These are phyloP conservation scores for Ceratobasidium papillatum DNA, from an alignment of 1,284 basidiomycete genomes.

Conservation along the genomic window DNA sequence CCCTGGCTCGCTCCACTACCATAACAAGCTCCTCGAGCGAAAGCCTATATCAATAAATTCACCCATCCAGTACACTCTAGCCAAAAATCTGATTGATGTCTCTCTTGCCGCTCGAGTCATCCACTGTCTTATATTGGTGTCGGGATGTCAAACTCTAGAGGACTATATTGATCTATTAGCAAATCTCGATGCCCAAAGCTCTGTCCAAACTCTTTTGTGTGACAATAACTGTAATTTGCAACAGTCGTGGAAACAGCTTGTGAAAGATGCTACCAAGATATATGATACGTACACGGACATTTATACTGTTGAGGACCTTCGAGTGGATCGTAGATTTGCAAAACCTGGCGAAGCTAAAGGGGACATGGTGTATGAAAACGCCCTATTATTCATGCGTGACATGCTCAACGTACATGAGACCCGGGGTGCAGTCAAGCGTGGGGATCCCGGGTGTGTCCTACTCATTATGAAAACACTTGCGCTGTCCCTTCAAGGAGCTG, in stretches of 20 bases:
- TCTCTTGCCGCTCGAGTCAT: slow-evolving; percentile 53
- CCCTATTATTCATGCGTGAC: slow-evolving; percentile 53
- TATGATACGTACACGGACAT: neutral
- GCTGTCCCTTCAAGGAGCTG: neutral
- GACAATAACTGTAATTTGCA: neutral
- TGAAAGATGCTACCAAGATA: slow-evolving; percentile 41
- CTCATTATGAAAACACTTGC: slow-evolving; percentile 42
- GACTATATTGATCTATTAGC: slow-evolving; percentile 45
- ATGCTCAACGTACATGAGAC: slow-evolving; percentile 53
- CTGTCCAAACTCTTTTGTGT: neutral
- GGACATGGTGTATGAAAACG: slow-evolving; percentile 55
- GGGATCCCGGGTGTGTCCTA: slow-evolving; percentile 53
- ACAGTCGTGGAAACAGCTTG: slow-evolving; percentile 42
- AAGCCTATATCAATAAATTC: slow-evolving; percentile 51
- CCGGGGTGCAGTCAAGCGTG: slow-evolving; percentile 52
- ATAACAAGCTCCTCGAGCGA: slow-evolving; percentile 51
- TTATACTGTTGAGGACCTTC: neutral
- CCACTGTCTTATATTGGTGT: slow-evolving; percentile 52
- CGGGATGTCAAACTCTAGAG: slow-evolving; percentile 45
- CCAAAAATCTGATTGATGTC: slow-evolving; percentile 53
- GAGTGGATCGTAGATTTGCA: neutral
- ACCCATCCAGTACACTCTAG: slow-evolving; percentile 51
- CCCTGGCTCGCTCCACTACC: slow-evolving; percentile 51
- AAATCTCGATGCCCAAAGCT: neutral
- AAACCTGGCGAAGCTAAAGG: slow-evolving; percentile 42